Conservation (phyloP, 331 rosid genomes). For the Malus hybrid region DNA sequence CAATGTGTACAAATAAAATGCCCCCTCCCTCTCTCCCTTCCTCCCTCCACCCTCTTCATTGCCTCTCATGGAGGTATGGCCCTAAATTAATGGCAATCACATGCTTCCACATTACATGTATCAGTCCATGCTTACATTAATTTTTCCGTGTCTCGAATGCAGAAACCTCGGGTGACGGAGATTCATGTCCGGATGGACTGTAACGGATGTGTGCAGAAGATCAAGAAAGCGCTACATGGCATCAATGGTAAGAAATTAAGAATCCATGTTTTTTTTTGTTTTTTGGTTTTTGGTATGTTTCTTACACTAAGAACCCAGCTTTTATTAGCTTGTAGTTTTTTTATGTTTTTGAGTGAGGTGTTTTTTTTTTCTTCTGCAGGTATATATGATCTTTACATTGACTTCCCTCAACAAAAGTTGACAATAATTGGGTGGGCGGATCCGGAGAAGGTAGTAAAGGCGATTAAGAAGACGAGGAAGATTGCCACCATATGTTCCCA, state of each 20-base stretch:
- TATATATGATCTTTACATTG: slow-evolving; percentile 64
- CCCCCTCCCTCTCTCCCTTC: slow-evolving; percentile 8
- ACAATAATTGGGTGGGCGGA: slow-evolving; percentile 86
- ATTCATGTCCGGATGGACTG: slow-evolving; percentile 91
- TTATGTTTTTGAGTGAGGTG: background rate
- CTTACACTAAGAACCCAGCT: background rate
- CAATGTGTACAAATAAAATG: slow-evolving; percentile 18
- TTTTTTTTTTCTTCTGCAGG: slow-evolving; percentile 32
- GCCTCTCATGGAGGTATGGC: slow-evolving; percentile 54
- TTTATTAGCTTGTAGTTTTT: background rate
- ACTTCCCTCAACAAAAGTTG: slow-evolving; percentile 54
- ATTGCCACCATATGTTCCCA: slow-evolving; percentile 64
- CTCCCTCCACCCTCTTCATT: slow-evolving; percentile 5
- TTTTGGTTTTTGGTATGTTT: background rate
- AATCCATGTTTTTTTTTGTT: background rate
- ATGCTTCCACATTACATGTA: background rate
- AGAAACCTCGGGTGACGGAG: slow-evolving; percentile 62
- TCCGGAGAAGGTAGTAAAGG: slow-evolving; percentile 65
- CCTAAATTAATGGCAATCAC: background rate
- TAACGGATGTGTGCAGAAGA: slow-evolving; percentile 86
- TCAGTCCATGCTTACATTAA: background rate
- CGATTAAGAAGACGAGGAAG: slow-evolving; percentile 76
- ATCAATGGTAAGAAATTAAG: slow-evolving; percentile 45
- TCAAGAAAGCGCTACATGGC: slow-evolving; percentile 66
- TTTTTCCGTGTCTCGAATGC: slow-evolving; percentile 25